These are phyloP conservation scores for Phytophthora megakarya DNA, from an alignment of 352 stramenopile genomes.

Conservation along the genomic window DNA sequence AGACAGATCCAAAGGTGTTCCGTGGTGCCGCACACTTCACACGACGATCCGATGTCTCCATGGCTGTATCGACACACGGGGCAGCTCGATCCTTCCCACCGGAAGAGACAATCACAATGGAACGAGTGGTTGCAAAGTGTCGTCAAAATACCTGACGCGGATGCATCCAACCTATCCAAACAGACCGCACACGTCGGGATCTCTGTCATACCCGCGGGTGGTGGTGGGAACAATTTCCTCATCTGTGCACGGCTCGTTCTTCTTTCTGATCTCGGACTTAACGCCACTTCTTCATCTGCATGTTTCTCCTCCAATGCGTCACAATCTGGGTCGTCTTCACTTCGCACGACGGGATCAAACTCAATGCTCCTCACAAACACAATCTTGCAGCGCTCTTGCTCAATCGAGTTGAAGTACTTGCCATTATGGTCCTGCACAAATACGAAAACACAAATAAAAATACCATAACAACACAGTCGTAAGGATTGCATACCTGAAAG, in stretches of 20 bases:
- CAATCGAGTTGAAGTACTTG: slow-evolving; percentile 93
- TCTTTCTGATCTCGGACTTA: slow-evolving; percentile 28
- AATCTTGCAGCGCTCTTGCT: slow-evolving; percentile 89
- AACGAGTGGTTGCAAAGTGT: slow-evolving; percentile 99
- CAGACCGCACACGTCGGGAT: slow-evolving; percentile 93
- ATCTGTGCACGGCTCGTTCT: slow-evolving; percentile 35
- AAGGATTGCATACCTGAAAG: slow-evolving; percentile 45
- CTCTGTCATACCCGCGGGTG: slow-evolving; percentile 82
- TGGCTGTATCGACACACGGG: slow-evolving; percentile 97
- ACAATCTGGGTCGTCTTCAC: slow-evolving; percentile 21
- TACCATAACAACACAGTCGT: not conserved
- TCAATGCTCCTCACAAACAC: slow-evolving; percentile 90
- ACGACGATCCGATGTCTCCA: slow-evolving; percentile 92
- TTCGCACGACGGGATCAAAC: slow-evolving; percentile 71
- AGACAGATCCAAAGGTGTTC: slow-evolving; percentile 97
- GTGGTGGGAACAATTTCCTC: slow-evolving; percentile 58
- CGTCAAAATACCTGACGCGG: slow-evolving; percentile 92
- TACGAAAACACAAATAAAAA: slow-evolving; percentile 10
- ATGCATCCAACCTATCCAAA: slow-evolving; percentile 88
- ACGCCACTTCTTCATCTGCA: slow-evolving; percentile 12
- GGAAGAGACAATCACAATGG: slow-evolving; percentile 95
- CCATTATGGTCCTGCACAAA: slow-evolving; percentile 79
- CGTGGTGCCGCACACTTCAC: slow-evolving; percentile 92
- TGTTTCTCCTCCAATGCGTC: slow-evolving; percentile 34
- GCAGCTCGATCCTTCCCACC: slow-evolving; percentile 95